Conservation (phyloP, 176 grass and related monocot species). For the Eragrostis nindensis region DNA sequence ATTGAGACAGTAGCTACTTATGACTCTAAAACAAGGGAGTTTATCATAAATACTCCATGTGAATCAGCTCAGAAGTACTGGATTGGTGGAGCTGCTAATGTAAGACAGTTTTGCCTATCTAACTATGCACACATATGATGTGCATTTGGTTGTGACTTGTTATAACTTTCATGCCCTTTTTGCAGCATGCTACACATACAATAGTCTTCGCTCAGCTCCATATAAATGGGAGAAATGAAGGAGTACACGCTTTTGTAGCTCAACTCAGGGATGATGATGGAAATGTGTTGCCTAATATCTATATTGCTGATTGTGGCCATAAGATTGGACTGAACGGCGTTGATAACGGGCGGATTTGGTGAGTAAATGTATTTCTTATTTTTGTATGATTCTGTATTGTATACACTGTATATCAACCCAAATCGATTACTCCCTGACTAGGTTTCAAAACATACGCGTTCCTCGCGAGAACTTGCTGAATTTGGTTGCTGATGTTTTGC, state of each 20-base stretch:
- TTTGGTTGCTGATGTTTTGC: constrained; percentile 90
- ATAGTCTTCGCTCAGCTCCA: constrained; percentile 90
- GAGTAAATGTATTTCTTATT: constrained; percentile 35
- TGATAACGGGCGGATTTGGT: constrained; percentile 99
- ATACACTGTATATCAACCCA: neutral
- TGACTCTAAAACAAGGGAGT: constrained; percentile 74
- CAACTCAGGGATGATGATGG: constrained; percentile 88
- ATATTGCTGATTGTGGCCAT: constrained; percentile 98
- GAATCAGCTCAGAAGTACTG: constrained; percentile 99
- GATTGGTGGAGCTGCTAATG: constrained; percentile 98
- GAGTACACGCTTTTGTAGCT: constrained; percentile 91
- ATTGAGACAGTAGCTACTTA: constrained; percentile 94
- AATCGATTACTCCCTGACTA: constrained; percentile 30
- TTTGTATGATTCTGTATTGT: neutral
- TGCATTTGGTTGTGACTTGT: constrained; percentile 25
- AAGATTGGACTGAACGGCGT: constrained; percentile 97
- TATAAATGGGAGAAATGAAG: constrained; percentile 92
- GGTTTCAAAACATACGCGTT: constrained; percentile 93
- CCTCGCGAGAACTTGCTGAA: constrained; percentile 93
- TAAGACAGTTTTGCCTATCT: constrained; percentile 43
- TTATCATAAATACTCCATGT: constrained; percentile 89
- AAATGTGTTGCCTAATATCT: constrained; percentile 70
- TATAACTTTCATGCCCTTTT: constrained; percentile 34
- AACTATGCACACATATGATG: constrained; percentile 7
- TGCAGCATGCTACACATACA: constrained; percentile 90